A percentile compares a stretch with the other conserved stretches of the same genome.
These are phyloP conservation scores for Blastobotrys mokoenaii DNA, from an alignment of 805 yeast species.

Conservation along the genomic window DNA sequence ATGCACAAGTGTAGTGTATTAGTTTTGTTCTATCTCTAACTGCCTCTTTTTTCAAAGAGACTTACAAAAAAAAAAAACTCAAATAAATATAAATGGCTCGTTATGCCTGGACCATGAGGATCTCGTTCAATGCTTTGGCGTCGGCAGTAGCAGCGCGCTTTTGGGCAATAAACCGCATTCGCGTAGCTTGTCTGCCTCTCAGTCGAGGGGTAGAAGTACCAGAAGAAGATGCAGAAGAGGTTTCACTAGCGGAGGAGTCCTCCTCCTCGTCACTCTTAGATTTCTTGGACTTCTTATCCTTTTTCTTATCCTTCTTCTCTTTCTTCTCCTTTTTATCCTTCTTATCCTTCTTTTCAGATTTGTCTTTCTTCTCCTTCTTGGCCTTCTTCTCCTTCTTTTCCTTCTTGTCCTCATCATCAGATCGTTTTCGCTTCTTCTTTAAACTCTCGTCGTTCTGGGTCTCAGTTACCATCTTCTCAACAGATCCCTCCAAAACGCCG, in stretches of 20 bases:
- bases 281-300: constrained; percentile 23
- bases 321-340: constrained; percentile 24
- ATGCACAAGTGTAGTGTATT: too few species aligned
- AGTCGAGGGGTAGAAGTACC: constrained; percentile 26
- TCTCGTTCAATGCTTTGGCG: constrained; percentile 79
- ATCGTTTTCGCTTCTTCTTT: constrained; percentile 22
- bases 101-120: constrained; percentile 58
- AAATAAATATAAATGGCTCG: too few species aligned
- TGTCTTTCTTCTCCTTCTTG: constrained; percentile 22
- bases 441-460: constrained; percentile 10
- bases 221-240: too few species aligned
- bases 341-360: constrained; percentile 24
- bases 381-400: constrained; percentile 23
- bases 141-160: constrained; percentile 90
- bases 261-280: constrained; percentile 26
- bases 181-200: constrained; percentile 56
- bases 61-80: too few species aligned
- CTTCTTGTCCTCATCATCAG: constrained; percentile 17
- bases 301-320: constrained; percentile 23
- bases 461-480: constrained; percentile 49
- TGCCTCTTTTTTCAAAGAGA: too few species aligned
- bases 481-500: constrained; percentile 71
- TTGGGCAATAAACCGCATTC: constrained; percentile 83
- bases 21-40: too few species aligned
- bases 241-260: constrained; percentile 8